Conservation (phyloP, 148 eudicot genomes). For the Rhododendron williamsianum region DNA sequence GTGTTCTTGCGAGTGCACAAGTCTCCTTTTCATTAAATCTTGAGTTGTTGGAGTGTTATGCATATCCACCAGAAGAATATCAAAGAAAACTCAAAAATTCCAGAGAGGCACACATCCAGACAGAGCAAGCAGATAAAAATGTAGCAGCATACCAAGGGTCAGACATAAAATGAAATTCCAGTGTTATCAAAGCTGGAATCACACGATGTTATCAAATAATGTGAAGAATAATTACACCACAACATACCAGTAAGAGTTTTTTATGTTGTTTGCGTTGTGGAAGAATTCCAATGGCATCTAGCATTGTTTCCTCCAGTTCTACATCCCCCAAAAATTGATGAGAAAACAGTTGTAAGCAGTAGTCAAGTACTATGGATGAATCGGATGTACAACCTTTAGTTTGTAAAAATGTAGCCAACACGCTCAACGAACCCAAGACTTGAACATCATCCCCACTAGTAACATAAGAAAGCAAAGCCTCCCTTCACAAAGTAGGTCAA, state of each 20-base stretch:
- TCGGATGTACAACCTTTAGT: slow-evolving; percentile 59
- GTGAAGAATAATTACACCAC: not conserved
- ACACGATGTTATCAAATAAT: not conserved
- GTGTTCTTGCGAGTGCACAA: not conserved
- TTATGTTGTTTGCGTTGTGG: slow-evolving; percentile 92
- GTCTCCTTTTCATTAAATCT: not conserved
- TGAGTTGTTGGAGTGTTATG: not conserved
- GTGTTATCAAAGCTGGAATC: not conserved
- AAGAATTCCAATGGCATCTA: slow-evolving; percentile 94
- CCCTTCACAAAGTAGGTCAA: slow-evolving; percentile 47
- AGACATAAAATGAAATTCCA: not conserved
- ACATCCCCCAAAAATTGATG: slow-evolving; percentile 21
- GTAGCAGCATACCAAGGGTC: not conserved
- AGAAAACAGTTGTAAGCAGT: slow-evolving; percentile 15
- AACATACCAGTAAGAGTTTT: slow-evolving; percentile 83
- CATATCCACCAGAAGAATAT: not conserved
- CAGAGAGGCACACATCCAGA: not conserved
- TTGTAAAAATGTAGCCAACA: slow-evolving; percentile 82
- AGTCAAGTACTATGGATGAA: slow-evolving; percentile 8
- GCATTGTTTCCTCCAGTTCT: slow-evolving; percentile 95
- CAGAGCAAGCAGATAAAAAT: not conserved
- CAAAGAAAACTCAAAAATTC: not conserved
- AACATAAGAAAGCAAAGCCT: slow-evolving; percentile 70
- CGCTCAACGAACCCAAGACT: slow-evolving; percentile 74
- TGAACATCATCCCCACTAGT: slow-evolving; percentile 61